Base-by-base conservation (phyloP, 1,284 basidiomycete species). In the Irpex sp. region DNA sequence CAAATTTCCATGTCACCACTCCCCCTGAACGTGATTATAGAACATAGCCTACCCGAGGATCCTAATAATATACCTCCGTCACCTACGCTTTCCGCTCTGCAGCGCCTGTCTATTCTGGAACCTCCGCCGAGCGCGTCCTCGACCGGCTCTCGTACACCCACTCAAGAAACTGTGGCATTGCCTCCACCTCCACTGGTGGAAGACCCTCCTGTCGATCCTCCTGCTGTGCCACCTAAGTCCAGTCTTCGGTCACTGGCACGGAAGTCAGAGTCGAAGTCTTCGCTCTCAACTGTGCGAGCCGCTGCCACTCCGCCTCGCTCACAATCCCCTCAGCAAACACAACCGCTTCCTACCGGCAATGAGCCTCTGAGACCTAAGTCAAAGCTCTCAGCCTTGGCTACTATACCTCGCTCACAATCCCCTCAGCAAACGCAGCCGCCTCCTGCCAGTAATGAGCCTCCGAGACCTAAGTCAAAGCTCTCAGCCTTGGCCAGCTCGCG, bases 51-150 rank as follows among this genome's bases (percentile, higher is more conserved):
- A 19, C 11, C 34, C 9, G 47, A 48, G 49, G 83, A 89, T 73
- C 88, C 89, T 34, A 87, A 89, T 68, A 74, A 76, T 7, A 88
- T 89, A 63, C 83, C 84, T 3, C 57, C 57, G 37, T 52, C 37
- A 5, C 38, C 55, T 49, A 36, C 40, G 13, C 31, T 62, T n/a
- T 49, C 85, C 38, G 93, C 94, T 1, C 76, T 94, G 17, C 85
- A 88, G 59, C 79, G 85, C 19, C 79, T 94, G 26, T 88, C 91
- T 1, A 79, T 75, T 21, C 81, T 82, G 60, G 83, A 88, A 66
- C 79, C 81, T 55, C 80, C 84, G 7, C 84, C 85, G 5, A 84
- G 85, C 4, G 75, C 81, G 61, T 76, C 77, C 62, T 78, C 82
- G 9, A 80, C 82, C 49, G 76, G 75, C 31, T 75, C 79, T n/a